Conservation (phyloP, 1,284 basidiomycete genomes). For the Psilocybe mexicana region DNA sequence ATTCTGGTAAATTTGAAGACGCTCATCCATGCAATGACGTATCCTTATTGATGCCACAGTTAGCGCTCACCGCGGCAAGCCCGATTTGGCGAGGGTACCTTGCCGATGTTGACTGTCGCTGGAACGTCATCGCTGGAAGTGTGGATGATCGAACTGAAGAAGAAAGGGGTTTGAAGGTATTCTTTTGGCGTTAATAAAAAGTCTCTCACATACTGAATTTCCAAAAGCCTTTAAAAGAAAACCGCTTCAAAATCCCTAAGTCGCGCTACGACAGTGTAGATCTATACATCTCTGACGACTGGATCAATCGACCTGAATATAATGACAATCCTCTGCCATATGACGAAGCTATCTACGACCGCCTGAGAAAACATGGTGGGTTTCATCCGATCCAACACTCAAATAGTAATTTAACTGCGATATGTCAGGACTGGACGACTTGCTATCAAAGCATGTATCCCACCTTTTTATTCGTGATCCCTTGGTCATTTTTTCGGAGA, state of each 20-base stretch:
- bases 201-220: constrained; percentile 7
- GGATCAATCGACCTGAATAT: constrained; percentile 89
- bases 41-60: constrained; percentile 40
- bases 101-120: constrained; percentile 95
- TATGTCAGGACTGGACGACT: constrained; percentile 76
- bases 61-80: constrained; percentile 93
- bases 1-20: constrained; percentile 69
- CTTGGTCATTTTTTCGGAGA: constrained; percentile 93
- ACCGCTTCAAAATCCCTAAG: constrained; percentile 85
- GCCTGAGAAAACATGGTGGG: constrained; percentile 74
- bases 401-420: not conserved
- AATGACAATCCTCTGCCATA: constrained; percentile 88
- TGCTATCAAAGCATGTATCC: constrained; percentile 89
- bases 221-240: constrained; percentile 72
- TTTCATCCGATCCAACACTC: not conserved
- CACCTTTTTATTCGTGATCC: constrained; percentile 99
- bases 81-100: constrained; percentile 95
- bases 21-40: too few species aligned
- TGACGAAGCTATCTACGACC: constrained; percentile 72
- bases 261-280: constrained; percentile 97
- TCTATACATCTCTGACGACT: constrained; percentile 88
- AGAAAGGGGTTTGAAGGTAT: constrained; percentile 85
- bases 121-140: constrained; percentile 97
- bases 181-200: not conserved
- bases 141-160: constrained; percentile 97